phyloP scores from a whole-genome alignment of 169 alveolate species.

The Plasmodium berghei region DNA sequence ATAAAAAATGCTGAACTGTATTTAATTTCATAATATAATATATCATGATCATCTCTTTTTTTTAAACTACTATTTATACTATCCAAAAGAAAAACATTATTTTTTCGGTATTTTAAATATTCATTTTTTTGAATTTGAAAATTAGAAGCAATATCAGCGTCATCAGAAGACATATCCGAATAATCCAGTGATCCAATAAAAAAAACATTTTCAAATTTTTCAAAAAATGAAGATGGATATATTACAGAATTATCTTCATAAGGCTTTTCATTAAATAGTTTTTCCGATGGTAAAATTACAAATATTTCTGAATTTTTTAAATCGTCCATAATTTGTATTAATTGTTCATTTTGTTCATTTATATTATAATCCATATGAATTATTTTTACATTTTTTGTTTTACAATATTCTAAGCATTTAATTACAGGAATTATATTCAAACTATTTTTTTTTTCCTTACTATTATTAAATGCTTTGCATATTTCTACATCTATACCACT shows the following conservation, averaged over 20 bases:
- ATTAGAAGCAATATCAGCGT: too few species aligned
- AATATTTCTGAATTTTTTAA: slow-evolving; percentile 4
- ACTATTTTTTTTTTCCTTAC: background rate
- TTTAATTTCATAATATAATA: background rate
- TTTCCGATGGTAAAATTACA: slow-evolving; percentile 9
- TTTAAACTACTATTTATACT: background rate
- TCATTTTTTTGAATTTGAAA: too few species aligned
- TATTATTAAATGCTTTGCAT: slow-evolving; percentile 33
- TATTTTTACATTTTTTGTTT: slow-evolving; percentile 12
- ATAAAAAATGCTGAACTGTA: slow-evolving; percentile 31
- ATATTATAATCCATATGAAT: slow-evolving; percentile 40
- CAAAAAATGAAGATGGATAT: slow-evolving; percentile 15
- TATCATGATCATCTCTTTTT: background rate
- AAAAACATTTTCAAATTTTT: slow-evolving; percentile 28
- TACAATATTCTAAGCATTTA: slow-evolving; percentile 47
- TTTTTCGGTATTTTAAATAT: too few species aligned
- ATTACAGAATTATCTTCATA: background rate
- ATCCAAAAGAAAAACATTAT: too few species aligned
- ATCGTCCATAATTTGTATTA: slow-evolving; percentile 21
- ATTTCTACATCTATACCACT: background rate
- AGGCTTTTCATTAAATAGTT: background rate
- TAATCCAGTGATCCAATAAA: slow-evolving; percentile 14
- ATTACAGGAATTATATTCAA: slow-evolving; percentile 16
- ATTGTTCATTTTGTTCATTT: slow-evolving; percentile 24
- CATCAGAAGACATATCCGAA: too few species aligned